A percentile compares a stretch with the other conserved stretches of the same genome.
phyloP scores from a whole-genome alignment of 169 alveolate species.

The Ichthyophthirius multifiliis region DNA sequence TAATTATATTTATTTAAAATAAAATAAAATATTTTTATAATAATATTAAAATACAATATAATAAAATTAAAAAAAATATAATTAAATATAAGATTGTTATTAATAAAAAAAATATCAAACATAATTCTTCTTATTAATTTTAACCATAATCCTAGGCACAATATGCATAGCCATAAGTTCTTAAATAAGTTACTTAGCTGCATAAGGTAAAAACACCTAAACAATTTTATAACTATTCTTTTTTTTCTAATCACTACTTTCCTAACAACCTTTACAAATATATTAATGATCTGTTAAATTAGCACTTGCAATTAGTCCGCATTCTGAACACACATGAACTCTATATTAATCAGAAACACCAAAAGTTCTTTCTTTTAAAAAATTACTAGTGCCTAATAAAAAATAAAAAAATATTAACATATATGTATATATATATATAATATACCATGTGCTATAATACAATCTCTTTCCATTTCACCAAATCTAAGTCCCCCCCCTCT shows the following conservation, averaged over 20 bases:
- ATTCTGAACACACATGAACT: slow-evolving; percentile 97
- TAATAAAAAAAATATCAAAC: no score
- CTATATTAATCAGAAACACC: slow-evolving; percentile 99
- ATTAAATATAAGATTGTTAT: no score
- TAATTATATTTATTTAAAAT: no score
- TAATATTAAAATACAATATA: no score
- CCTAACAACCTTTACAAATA: slow-evolving; percentile 90
- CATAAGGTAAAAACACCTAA: slow-evolving; percentile 97
- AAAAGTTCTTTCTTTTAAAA: slow-evolving; percentile 98
- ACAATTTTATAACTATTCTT: slow-evolving; percentile 89
- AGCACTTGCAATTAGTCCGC: slow-evolving; percentile 96
- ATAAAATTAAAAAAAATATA: no score
- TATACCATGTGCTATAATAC: slow-evolving; percentile 98
- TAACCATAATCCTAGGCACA: slow-evolving; percentile 90
- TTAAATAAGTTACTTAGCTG: slow-evolving; percentile 96
- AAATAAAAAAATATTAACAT: not conserved
- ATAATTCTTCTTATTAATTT: slow-evolving; percentile 3
- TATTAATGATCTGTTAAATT: slow-evolving; percentile 89
- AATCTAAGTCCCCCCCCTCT: slow-evolving; percentile 98
- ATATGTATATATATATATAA: not conserved
- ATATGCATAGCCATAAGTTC: slow-evolving; percentile 99
- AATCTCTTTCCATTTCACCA: slow-evolving; percentile 99
- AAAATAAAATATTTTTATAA: no score
- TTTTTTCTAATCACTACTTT: slow-evolving; percentile 34
- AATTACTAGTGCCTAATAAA: slow-evolving; percentile 95